Evolutionary conservation across 768 basidiomycete genomes (phyloP).

Genomic region (Collybiopsis luxurians): DNA sequence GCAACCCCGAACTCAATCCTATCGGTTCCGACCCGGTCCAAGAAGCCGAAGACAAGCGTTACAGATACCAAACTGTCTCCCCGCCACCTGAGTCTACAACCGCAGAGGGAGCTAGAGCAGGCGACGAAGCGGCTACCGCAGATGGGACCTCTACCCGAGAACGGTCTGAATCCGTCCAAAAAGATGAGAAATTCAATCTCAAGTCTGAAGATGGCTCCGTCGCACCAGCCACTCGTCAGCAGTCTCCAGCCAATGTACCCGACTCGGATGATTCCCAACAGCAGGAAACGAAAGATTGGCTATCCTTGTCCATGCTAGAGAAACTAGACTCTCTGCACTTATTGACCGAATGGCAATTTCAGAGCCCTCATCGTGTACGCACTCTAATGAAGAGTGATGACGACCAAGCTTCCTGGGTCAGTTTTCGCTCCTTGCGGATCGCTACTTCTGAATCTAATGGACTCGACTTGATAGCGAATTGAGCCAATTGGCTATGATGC

Average conservation of each 20-base stretch:
- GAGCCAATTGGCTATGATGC: constrained; percentile 85
- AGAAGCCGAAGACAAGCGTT: constrained; percentile 25
- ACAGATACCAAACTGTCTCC: constrained; percentile 24
- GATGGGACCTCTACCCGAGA: constrained; percentile 4
- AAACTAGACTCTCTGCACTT: constrained; percentile 76
- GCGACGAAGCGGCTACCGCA: background rate
- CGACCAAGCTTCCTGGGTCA: constrained; percentile 74
- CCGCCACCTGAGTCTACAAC: constrained; percentile 12
- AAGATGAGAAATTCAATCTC: background rate
- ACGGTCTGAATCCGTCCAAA: background rate
- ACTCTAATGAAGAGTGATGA: constrained; percentile 77
- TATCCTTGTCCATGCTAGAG: constrained; percentile 61
- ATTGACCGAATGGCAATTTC: constrained; percentile 85
- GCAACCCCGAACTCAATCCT: constrained; percentile 68
- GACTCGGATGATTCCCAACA: background rate
- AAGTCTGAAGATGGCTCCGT: background rate
- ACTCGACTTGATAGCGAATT: constrained; percentile 51
- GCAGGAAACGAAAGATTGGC: constrained; percentile 58
- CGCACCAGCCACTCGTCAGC: background rate
- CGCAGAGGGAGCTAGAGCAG: background rate
- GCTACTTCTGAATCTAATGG: constrained; percentile 3
- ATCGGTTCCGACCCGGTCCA: constrained; percentile 58
- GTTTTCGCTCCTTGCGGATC: constrained; percentile 21
- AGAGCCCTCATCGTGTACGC: constrained; percentile 68
- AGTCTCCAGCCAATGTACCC: background rate